Percentiles rank a stretch among this genome's conserved stretches.
Conservation (phyloP, 208 protist genomes). For the Acanthamoeba castellanii region DNA sequence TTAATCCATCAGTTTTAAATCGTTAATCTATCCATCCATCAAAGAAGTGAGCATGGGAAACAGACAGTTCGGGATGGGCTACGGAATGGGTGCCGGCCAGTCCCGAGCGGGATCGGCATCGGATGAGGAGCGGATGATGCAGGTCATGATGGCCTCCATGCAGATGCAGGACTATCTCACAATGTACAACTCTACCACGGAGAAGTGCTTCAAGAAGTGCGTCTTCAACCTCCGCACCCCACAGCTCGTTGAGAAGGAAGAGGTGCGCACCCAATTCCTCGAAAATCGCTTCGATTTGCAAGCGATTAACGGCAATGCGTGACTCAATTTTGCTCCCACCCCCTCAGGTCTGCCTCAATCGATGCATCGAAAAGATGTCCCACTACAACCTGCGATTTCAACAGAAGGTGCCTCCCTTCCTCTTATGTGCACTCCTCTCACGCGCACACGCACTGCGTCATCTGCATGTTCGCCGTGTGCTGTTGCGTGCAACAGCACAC, state of each 20-base stretch:
- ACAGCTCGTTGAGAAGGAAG: slow-evolving; percentile 53
- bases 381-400: slow-evolving; percentile 64
- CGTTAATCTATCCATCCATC: neutral
- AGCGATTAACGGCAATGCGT: neutral
- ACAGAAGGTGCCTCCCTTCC: neutral
- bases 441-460: neutral
- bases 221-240: slow-evolving; percentile 62
- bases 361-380: slow-evolving; percentile 45
- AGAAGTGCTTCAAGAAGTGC: slow-evolving; percentile 65
- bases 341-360: slow-evolving; percentile 42
- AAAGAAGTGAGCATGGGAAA: neutral
- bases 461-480: neutral
- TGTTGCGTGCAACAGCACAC: neutral
- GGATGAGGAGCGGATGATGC: slow-evolving; percentile 46
- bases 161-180: slow-evolving; percentile 55
- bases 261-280: neutral
- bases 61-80: neutral
- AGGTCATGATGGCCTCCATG: neutral
- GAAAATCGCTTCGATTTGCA: neutral
- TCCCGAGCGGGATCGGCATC: neutral
- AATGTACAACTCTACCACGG: slow-evolving; percentile 42
- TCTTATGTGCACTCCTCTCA: no score
- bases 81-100: neutral
- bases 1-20: neutral
- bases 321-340: neutral